These are phyloP conservation scores for Debaryomyces nepalensis DNA, from an alignment of 1,139 yeast genomes.

Conservation along the genomic window DNA sequence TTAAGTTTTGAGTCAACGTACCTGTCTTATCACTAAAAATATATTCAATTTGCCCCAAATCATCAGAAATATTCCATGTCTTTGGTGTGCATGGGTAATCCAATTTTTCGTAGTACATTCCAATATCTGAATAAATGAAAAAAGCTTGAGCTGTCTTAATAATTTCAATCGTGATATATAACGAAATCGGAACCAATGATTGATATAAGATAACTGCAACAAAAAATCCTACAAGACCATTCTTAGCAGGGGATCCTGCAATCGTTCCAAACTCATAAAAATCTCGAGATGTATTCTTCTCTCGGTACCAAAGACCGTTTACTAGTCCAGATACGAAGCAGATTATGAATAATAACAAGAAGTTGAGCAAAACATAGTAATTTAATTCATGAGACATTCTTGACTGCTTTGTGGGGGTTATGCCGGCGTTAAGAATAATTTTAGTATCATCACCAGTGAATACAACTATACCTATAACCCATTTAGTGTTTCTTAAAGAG, in stretches of 20 bases:
- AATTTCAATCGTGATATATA: slow-evolving; percentile 62
- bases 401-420: slow-evolving; percentile 61
- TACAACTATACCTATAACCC: slow-evolving; percentile 56
- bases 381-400: slow-evolving; percentile 56
- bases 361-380: slow-evolving; percentile 53
- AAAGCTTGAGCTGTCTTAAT: slow-evolving; percentile 63
- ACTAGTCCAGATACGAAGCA: slow-evolving; percentile 58
- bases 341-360: slow-evolving; percentile 48
- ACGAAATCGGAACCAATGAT: slow-evolving; percentile 62
- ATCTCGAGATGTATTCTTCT: slow-evolving; percentile 38
- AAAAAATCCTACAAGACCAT: slow-evolving; percentile 55
- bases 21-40: slow-evolving; percentile 67
- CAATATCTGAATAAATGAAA: slow-evolving; percentile 56
- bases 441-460: slow-evolving; percentile 62
- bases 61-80: slow-evolving; percentile 67
- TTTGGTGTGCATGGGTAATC: slow-evolving; percentile 67
- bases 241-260: slow-evolving; percentile 54
- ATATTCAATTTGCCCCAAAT: slow-evolving; percentile 67
- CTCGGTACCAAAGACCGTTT: slow-evolving; percentile 54
- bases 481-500: slow-evolving; percentile 56
- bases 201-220: slow-evolving; percentile 61
- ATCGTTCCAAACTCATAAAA: slow-evolving; percentile 55
- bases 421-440: slow-evolving; percentile 60
- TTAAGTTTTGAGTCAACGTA: slow-evolving; percentile 61
- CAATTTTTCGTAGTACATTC: slow-evolving; percentile 54